Evolutionary conservation across 352 stramenopile species (phyloP), one percentile per base, ranked within the genome.

Genomic region (Phytophthora sojae): DNA sequence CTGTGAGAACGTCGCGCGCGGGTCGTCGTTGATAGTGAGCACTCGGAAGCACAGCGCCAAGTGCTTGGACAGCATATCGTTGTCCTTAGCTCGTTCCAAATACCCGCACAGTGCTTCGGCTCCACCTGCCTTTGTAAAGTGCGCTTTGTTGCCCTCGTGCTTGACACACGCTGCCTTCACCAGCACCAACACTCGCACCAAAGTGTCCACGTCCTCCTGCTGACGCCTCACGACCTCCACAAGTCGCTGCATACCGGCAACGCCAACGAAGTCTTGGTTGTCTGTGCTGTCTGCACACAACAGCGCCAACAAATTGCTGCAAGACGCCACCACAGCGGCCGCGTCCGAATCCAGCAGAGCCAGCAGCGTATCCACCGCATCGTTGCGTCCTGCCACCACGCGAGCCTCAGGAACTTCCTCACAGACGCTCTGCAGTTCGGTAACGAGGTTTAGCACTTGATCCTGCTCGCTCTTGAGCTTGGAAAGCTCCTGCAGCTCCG

Each of bases 11-110:
- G 76, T 89, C 9, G 79, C 82, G n/a, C 68, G 81, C 2, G 73
- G 75, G 44, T 94, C 86, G 61, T 94, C 85, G 19, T 92, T 90
- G 61, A 90, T 88, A 15, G 85, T 94, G 14, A 93, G 52, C 11
- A 88, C 73, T 9, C 86, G 85, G 6, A 94, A 70, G 32, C 85
- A 79, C 0, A 76, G 63, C 6, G 84, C 85, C 21, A 93, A 17
- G 15, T 83, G 75, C 59, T 82, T 90, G 4, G 80, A 88, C 21
- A 93, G 61, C 39, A 60, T 14, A 14, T 81, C 70, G 50, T 88
- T 69, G 0, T 47, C 44, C 25, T 71, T 77, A 1, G 81, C 81
- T 30, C 15, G 25, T 4, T 75, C 49, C 3, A 91, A 64, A 19
- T 82, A 57, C 2, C 37, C 29, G 50, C 78, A 82, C 2, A 92